These are phyloP conservation scores for Acer saccharum DNA, from an alignment of 345 rosid genomes.

Conservation along the genomic window DNA sequence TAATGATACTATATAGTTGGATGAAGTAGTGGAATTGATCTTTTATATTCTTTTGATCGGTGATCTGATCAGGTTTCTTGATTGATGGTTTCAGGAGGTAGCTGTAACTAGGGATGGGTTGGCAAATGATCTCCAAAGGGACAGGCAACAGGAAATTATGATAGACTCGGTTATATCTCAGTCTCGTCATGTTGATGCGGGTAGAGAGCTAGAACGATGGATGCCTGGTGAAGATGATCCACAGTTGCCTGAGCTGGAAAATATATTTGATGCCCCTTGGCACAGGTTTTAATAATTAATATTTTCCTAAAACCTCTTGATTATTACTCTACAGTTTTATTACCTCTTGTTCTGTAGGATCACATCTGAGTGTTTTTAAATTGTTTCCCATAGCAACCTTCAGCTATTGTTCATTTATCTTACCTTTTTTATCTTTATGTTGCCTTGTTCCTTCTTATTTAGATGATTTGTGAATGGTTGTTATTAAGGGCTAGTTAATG, in stretches of 20 bases:
- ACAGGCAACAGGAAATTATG: slow-evolving; percentile 67
- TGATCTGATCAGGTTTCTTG: slow-evolving; percentile 9
- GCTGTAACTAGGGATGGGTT: slow-evolving; percentile 65
- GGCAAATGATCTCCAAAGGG: slow-evolving; percentile 49
- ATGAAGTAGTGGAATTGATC: not conserved
- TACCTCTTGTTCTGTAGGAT: slow-evolving; percentile 18
- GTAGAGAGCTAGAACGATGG: slow-evolving; percentile 86
- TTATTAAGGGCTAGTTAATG: not conserved
- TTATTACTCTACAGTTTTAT: slow-evolving; percentile 1
- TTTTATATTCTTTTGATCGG: not conserved
- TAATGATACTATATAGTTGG: not conserved
- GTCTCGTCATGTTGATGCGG: slow-evolving; percentile 51
- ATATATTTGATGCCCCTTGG: slow-evolving; percentile 63
- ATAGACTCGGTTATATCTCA: slow-evolving; percentile 82
- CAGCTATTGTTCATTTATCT: not conserved
- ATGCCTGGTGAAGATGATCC: slow-evolving; percentile 76
- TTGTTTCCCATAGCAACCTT: not conserved
- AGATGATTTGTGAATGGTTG: not conserved
- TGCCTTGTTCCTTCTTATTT: not conserved
- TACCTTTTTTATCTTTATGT: not conserved
- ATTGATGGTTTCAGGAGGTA: slow-evolving; percentile 60
- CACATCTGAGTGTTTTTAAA: not conserved
- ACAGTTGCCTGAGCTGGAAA: slow-evolving; percentile 63
- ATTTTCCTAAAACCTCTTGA: slow-evolving; percentile 24
- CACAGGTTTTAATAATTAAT: slow-evolving; percentile 52